Evolutionary conservation across 106 monocot species (phyloP).

Genomic region (Dendrobium catenatum): DNA sequence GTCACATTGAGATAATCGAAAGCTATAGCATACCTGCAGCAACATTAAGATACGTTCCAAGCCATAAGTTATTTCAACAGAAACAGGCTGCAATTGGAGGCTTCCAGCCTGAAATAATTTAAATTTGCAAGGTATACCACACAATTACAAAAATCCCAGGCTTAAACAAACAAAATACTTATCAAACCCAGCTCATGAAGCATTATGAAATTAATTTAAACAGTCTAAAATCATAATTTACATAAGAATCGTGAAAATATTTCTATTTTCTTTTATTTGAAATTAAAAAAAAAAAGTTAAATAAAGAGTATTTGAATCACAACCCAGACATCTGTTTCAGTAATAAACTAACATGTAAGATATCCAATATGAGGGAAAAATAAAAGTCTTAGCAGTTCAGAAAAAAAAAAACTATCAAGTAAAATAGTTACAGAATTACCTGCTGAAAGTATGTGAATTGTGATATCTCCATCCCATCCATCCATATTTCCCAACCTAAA

Average conservation of each 20-base stretch:
- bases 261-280: not conserved
- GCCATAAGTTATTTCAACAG: slow-evolving; percentile 97
- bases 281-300: not conserved
- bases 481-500: slow-evolving; percentile 97
- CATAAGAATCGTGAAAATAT: not conserved
- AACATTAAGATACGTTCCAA: slow-evolving; percentile 93
- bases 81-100: slow-evolving; percentile 70
- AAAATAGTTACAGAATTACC: slow-evolving; percentile 22
- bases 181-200: not conserved
- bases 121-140: not conserved
- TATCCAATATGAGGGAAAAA: not conserved
- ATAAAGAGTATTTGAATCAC: not conserved
- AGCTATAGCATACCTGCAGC: slow-evolving; percentile 59
- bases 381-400: not conserved
- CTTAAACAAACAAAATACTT: not conserved
- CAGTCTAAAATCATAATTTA: not conserved
- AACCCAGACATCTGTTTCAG: not conserved
- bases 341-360: not conserved
- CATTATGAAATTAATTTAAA: not conserved
- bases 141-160: not conserved
- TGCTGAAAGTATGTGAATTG: slow-evolving; percentile 99
- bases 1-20: not conserved
- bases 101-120: slow-evolving; percentile 71
- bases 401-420: not conserved
- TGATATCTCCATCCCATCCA: slow-evolving; percentile 99